Conservation (phyloP, 2,329 filamentous ascomycete species). For the Elsinoe batatas region DNA sequence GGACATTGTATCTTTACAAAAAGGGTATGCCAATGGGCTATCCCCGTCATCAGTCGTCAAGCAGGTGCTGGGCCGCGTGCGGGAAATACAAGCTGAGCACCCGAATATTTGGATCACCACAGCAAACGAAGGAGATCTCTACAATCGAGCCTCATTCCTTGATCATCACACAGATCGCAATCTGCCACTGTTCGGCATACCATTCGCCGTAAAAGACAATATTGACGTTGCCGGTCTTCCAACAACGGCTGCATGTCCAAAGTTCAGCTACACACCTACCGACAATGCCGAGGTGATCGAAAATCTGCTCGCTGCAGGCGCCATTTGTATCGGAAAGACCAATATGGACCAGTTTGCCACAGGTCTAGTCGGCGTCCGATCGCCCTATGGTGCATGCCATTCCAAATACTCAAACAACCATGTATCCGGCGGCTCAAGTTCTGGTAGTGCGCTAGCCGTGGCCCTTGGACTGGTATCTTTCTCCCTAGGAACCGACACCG, state of each 20-base stretch:
- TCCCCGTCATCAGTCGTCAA: constrained; percentile 28
- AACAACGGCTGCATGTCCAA: constrained; percentile 45
- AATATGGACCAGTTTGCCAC: constrained; percentile 56
- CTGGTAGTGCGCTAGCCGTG: constrained; percentile 46
- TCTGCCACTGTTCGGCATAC: constrained; percentile 44
- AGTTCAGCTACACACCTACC: constrained; percentile 39
- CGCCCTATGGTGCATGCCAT: constrained; percentile 47
- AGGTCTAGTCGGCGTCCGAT: constrained; percentile 49
- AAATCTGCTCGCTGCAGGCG: constrained; percentile 42
- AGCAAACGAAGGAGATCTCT: constrained; percentile 27
- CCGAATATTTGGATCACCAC: constrained; percentile 44
- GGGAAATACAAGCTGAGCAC: constrained; percentile 39
- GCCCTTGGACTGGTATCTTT: constrained; percentile 45
- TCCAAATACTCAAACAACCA: constrained; percentile 43
- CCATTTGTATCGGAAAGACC: constrained; percentile 50
- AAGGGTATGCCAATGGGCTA: constrained; percentile 36
- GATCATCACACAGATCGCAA: constrained; percentile 6
- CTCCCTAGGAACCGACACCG: constrained; percentile 48
- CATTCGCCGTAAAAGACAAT: constrained; percentile 49
- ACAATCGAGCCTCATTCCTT: not conserved
- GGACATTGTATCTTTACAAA: constrained; percentile 35
- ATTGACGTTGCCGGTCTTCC: constrained; percentile 43
- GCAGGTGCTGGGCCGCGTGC: constrained; percentile 38
- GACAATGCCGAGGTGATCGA: constrained; percentile 43
- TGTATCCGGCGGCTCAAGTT: constrained; percentile 48